Evolutionary conservation across 2,329 filamentous ascomycete genomes (phyloP).

Genomic region (Magnaporthiopsis incrustans): DNA sequence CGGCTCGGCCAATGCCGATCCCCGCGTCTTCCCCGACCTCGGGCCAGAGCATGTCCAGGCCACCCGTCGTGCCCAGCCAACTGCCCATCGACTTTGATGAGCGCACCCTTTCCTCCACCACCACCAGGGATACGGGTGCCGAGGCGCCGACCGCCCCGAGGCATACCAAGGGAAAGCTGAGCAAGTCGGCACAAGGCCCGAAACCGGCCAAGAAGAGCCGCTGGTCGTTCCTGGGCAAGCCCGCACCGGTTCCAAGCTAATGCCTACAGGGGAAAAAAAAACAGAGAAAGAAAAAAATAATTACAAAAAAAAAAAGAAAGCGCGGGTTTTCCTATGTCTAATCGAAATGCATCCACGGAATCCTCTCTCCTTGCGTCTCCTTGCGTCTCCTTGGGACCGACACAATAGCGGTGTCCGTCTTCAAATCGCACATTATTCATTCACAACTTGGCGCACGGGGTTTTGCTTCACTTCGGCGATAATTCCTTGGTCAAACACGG

Average conservation of each 20-base stretch:
- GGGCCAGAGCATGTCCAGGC: neutral
- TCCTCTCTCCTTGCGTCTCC: no score
- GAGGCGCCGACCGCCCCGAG: no score
- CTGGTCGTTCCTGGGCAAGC: constrained; percentile 20
- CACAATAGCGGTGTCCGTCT: neutral
- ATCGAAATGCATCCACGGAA: neutral
- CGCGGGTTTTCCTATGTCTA: neutral
- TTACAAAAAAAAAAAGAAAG: neutral
- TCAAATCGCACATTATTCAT: neutral
- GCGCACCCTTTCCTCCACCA: neutral
- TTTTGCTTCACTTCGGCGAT: neutral
- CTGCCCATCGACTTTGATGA: constrained; percentile 5
- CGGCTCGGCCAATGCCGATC: neutral
- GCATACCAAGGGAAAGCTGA: constrained; percentile 17
- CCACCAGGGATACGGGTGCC: neutral
- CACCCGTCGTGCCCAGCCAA: neutral
- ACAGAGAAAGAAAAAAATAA: neutral
- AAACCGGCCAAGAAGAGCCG: constrained; percentile 24
- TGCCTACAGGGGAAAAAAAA: neutral
- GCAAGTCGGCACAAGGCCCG: constrained; percentile 13
- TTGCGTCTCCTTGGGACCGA: neutral
- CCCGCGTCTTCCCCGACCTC: neutral
- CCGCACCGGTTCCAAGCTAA: neutral
- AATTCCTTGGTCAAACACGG: neutral
- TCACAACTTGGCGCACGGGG: neutral